Evolutionary conservation across 306 rosid genomes (phyloP), one percentile per base, ranked within the genome.

Genomic region (Cercis canadensis): DNA sequence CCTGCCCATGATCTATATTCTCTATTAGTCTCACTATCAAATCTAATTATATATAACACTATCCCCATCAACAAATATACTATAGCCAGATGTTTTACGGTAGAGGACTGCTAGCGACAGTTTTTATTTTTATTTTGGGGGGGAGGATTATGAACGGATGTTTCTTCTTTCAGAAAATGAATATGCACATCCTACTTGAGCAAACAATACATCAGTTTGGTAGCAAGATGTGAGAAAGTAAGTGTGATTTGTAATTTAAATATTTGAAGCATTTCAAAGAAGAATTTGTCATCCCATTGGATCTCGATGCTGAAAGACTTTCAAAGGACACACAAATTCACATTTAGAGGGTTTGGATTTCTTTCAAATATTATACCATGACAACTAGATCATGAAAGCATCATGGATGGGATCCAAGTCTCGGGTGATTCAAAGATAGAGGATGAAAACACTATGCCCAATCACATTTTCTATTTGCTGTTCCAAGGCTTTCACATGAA

Each of bases 261-360:
- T 31, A 34, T 11, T 70, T 47, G 15, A 76, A 43, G 18, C 44
- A 40, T 69, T 60, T 69, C 52, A 53, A 44, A 14, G 6, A 37
- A 21, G 21, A 13, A 56, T 19, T 51, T 33, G 16, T 21, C 7
- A 68, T 24, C 16, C 18, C 32, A 59, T 43, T 31, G 41, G 47
- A 21, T 41, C 19, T 31, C 15, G 24, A 66, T 34, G 17, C 34
- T 9, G 45, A 18, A 49, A 11, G 4, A 17, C n/a, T 0, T 50
- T 66, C 7, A 16, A 66, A 66, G 7, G 7, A 7, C 18, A 1
- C 5, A 8, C 50, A 47, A 16, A 34, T 66, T 39, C 70, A 65
- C 9, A 51, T 34, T 10, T 36, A 36, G 3, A 36, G 7, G 7
- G 32, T 40, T 37, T 11, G 13, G 13, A 13, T 33, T 17, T 51